A percentile compares a stretch with the other conserved stretches of the same genome.
Conservation (phyloP, 169 alveolate genomes). For the Babesia microti region DNA sequence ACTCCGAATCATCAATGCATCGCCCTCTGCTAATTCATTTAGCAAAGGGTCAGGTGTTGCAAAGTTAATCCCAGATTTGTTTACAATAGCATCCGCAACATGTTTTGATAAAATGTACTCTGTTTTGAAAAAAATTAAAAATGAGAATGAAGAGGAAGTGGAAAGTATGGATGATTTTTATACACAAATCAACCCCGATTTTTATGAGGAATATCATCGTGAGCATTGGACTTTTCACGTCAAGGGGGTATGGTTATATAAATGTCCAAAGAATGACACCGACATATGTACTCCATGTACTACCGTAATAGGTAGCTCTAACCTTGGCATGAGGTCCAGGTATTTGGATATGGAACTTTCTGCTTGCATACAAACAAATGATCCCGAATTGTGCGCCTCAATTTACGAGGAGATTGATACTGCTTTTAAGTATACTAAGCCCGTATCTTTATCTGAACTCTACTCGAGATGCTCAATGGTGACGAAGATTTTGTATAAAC, state of each 20-base stretch:
- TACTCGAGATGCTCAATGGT: conserved; percentile 29
- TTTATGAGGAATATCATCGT: conserved; percentile 24
- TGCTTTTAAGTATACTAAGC: conserved; percentile 35
- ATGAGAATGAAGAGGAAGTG: not conserved
- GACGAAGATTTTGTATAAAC: too few relatives aligned
- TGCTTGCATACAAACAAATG: conserved; percentile 53
- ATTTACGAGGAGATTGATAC: conserved; percentile 46
- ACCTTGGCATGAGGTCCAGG: conserved; percentile 52
- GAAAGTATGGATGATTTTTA: not conserved
- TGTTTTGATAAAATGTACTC: conserved; percentile 5
- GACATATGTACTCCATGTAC: conserved; percentile 43
- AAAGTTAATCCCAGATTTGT: conserved; percentile 21
- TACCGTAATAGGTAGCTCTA: conserved; percentile 61
- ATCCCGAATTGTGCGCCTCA: conserved; percentile 30
- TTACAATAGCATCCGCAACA: conserved; percentile 9
- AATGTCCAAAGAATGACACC: conserved; percentile 26
- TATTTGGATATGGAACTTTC: conserved; percentile 57
- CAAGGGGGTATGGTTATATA: conserved; percentile 46
- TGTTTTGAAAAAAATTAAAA: conserved; percentile 4
- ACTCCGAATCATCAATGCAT: conserved; percentile 49
- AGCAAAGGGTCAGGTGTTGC: conserved; percentile 31
- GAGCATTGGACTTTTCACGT: conserved; percentile 51
- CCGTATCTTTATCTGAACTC: conserved; percentile 27
- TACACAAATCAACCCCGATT: not conserved
- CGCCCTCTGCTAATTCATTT: conserved; percentile 61